phyloP scores from a whole-genome alignment of 805 yeast species.

The Ogataea pignaliae region DNA sequence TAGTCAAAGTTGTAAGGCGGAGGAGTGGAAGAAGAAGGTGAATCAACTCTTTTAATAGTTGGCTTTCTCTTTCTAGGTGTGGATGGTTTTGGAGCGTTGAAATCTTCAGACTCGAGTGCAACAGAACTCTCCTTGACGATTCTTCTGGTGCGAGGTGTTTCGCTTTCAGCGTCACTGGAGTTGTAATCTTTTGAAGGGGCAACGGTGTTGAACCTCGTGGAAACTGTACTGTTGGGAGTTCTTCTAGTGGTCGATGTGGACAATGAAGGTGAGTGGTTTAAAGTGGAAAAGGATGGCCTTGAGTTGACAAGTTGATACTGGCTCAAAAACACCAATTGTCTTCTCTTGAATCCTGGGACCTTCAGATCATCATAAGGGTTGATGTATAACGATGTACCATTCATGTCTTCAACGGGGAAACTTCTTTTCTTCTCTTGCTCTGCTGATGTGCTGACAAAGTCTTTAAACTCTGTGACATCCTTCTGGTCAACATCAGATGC shows the following conservation, averaged over 20 bases:
- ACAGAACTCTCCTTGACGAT: slow-evolving; percentile 37
- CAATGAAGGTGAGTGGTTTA: too few species aligned
- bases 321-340: slow-evolving; percentile 48
- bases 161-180: slow-evolving; percentile 35
- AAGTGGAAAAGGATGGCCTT: slow-evolving; percentile 6
- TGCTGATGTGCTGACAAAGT: slow-evolving; percentile 1
- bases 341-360: slow-evolving; percentile 39
- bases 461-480: neutral
- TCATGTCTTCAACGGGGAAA: slow-evolving; percentile 46
- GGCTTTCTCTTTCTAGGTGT: slow-evolving; percentile 37
- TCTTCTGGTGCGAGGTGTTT: slow-evolving; percentile 59
- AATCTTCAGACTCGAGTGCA: slow-evolving; percentile 28
- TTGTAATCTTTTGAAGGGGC: slow-evolving; percentile 25
- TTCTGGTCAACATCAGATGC: slow-evolving; percentile 1
- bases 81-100: slow-evolving; percentile 28
- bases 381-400: slow-evolving; percentile 41
- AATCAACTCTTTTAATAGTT: slow-evolving; percentile 15
- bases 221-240: slow-evolving; percentile 10
- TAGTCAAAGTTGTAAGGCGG: slow-evolving; percentile 55
- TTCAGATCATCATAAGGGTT: slow-evolving; percentile 47
- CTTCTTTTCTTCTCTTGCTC: slow-evolving; percentile 10
- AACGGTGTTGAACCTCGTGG: slow-evolving; percentile 23
- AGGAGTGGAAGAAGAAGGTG: slow-evolving; percentile 31
- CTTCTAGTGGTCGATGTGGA: neutral
- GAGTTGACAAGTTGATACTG: slow-evolving; percentile 40